Base-by-base conservation (phyloP, 768 basidiomycete genomes). In the Leccinum variicolor region DNA sequence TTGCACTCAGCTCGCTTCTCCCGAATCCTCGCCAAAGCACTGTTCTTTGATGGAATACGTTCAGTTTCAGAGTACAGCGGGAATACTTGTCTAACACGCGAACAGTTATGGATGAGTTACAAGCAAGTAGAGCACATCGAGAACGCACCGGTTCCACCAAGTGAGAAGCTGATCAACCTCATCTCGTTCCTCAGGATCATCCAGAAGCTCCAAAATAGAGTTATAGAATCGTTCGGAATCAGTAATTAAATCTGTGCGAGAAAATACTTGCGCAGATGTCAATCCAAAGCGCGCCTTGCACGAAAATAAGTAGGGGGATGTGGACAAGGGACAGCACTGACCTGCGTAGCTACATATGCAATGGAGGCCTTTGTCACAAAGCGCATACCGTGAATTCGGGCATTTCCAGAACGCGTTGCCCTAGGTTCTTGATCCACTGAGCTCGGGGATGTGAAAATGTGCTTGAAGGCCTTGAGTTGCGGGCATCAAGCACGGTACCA, bases 201-300 rank as follows among this genome's bases (percentile, higher is more conserved):
- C 25, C 6, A 57, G 45, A 6, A 57, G 15, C 1, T 57, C 51
- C 2, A 57, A 13, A 4, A 57, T 57, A 10, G 17, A 26, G 21
- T 39, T 41, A 17, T 57, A 57, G 15, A 52, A 57, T 1, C 17
- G 34, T n/a, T 57, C 56, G 0, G 46, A 57, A 19, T 57, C 45
- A 1, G 45, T 57, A 2, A 31, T 6, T 1, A 57, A 28, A 29
- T 57, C 52, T 2, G 46, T 57, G n/a, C 28, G 23, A 3, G 51
- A 57, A 8, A 57, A 57, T 1, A 57, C 56, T 39, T 57, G 56
- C 1, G 51, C 21, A 1, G 46, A 52, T 3, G n/a, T 52, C 14
- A 57, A 28, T 4, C 45, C 34, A 29, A 57, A 57, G 19, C 19
- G 34, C 10, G 48, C 36, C 54, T 55, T 43, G 41, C 41, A 43